phyloP scores from a whole-genome alignment of 441 rosid species.

The Rhodomyrtus psidioides region DNA sequence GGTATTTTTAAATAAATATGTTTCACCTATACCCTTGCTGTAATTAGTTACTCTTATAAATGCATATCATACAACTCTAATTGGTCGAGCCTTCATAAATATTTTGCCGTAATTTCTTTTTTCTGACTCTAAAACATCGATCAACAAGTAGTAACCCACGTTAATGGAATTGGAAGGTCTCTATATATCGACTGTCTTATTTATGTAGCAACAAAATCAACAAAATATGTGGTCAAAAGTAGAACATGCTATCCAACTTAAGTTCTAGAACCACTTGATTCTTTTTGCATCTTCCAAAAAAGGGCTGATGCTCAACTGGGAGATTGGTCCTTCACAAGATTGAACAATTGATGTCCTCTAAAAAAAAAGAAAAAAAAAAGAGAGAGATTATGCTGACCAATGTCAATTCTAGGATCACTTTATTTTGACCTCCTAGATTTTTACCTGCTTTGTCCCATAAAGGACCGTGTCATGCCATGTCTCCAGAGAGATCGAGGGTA shows the following conservation, averaged over 20 bases:
- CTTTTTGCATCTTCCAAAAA: not conserved
- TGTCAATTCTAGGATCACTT: not conserved
- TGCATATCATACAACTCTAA: too few relatives aligned
- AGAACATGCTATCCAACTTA: not conserved
- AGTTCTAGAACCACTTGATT: not conserved
- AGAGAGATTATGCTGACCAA: too few relatives aligned
- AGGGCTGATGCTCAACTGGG: not conserved
- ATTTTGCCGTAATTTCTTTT: too few relatives aligned
- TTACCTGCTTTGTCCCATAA: not conserved
- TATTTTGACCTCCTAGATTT: not conserved
- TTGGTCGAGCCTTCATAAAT: too few relatives aligned
- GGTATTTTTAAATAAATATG: too few relatives aligned
- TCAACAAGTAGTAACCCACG: too few relatives aligned
- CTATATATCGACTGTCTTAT: not conserved
- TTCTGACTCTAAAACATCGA: too few relatives aligned
- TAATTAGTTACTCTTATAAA: too few relatives aligned
- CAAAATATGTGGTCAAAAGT: not conserved
- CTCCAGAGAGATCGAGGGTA: not conserved
- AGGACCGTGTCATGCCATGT: not conserved
- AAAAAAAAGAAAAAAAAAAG: too few relatives aligned
- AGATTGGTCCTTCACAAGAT: not conserved
- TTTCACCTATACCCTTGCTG: too few relatives aligned
- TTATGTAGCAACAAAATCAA: not conserved
- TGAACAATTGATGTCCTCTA: not conserved
- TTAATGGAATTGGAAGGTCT: not conserved